Conservation (phyloP, 169 alveolate genomes). For the Cyclospora cayetanensis region DNA sequence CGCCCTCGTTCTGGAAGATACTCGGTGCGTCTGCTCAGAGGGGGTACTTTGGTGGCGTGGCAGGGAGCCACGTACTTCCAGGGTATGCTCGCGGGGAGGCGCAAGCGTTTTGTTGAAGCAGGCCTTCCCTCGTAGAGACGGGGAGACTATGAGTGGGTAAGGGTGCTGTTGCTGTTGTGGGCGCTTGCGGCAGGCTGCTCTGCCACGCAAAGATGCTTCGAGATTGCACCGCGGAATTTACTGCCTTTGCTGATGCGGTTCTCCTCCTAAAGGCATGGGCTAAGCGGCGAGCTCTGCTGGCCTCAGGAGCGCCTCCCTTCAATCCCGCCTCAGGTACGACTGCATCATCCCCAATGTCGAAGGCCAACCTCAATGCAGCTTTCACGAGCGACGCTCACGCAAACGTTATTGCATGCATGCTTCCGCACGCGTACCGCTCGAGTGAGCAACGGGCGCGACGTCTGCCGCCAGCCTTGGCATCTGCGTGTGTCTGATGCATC, state of each 20-base stretch:
- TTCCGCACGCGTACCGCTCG: too few species aligned
- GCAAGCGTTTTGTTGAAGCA: too few species aligned
- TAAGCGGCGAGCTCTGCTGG: slow-evolving; percentile 49
- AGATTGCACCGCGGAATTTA: slow-evolving; percentile 2
- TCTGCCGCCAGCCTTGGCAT: too few species aligned
- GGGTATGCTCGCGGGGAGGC: too few species aligned
- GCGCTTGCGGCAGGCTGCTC: background rate
- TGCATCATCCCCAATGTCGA: too few species aligned
- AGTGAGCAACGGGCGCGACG: too few species aligned
- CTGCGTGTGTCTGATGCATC: too few species aligned
- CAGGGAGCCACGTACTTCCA: too few species aligned
- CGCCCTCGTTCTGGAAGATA: slow-evolving; percentile 66
- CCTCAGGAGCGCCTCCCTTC: background rate
- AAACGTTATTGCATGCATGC: too few species aligned
- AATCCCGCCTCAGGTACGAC: slow-evolving; percentile 36
- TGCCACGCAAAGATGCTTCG: slow-evolving; percentile 18
- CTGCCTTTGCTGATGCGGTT: slow-evolving; percentile 47
- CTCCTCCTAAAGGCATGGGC: slow-evolving; percentile 69
- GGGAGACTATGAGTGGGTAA: background rate
- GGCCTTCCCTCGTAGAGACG: background rate
- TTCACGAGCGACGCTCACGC: too few species aligned
- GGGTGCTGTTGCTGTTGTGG: background rate
- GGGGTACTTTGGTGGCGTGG: too few species aligned
- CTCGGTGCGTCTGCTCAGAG: slow-evolving; percentile 31
- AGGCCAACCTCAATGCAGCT: too few species aligned